Base-by-base conservation (phyloP, 129 eudicot species). In the Sambucus nigra region DNA sequence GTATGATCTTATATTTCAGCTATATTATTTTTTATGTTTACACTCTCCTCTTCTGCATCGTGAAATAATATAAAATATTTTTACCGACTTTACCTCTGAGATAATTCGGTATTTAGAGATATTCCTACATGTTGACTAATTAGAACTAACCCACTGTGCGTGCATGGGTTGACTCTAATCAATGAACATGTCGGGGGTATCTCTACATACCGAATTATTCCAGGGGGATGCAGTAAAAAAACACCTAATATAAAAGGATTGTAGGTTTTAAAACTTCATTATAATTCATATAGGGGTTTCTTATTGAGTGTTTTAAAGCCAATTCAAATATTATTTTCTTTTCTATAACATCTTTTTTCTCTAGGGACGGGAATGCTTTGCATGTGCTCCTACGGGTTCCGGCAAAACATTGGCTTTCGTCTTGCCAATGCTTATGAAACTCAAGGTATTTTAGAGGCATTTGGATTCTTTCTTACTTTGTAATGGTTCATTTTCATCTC, bases 331-430 rank as follows among this genome's bases (percentile, higher is more conserved):
- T 39, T 22, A 26, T 55, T 28, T 69, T 7, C n/a, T n/a, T 6
- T 21, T 35, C 40, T 49, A 29, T 21, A 42, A 42, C 4, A 42
- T 35, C 19, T 2, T 9, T 22, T 55, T 57, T 67, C 38, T 49
- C n/a, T 55, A 84, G 98, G 98, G 95, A 20, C 78, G 95, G 68
- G 98, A 89, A 66, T 85, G 88, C 60, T 89, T 89, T 74, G 95
- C 95, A 0, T 89, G 94, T 76, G 98, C 98, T 53, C 98, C 98
- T 32, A 89, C 98, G 76, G 98, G 95, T 69, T 84, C 95, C 21
- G 98, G 98, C 4, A 89, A 89, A 74, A 89, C 98, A 53, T 66
- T 89, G 76, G 98, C 98, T 22, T 89, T 89, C 57, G 61, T 89
- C 48, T 70, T 78, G 51, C 98, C 98, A 26, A 89, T 84, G 72